phyloP scores from a whole-genome alignment of 352 stramenopile genomes.

The Phytophthora palmivora region DNA sequence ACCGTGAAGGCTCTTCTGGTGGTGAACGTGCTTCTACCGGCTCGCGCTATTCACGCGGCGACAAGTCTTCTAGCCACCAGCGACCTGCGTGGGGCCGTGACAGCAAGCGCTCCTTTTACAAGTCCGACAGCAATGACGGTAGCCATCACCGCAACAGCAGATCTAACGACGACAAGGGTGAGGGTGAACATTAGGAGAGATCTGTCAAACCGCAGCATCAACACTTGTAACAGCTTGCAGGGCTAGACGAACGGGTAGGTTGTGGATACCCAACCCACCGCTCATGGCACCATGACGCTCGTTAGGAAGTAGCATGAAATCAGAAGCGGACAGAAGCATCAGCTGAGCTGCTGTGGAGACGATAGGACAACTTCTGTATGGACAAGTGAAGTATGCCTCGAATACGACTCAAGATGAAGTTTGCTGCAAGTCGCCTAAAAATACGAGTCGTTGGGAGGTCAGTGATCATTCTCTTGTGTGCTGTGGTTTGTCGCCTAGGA shows the following conservation, averaged over 20 bases:
- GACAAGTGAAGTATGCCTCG: conserved; percentile 16
- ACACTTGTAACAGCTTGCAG: conserved; percentile 12
- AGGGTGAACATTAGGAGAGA: conserved; percentile 24
- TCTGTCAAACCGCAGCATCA: neutral
- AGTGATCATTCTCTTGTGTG: conserved; percentile 9
- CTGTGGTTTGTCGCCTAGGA: neutral
- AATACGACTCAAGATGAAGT: conserved; percentile 36
- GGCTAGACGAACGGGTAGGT: conserved; percentile 12
- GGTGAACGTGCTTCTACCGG: conserved; percentile 38
- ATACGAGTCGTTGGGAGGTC: conserved; percentile 32
- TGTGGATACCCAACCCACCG: neutral
- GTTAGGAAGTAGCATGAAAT: neutral
- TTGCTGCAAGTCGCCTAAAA: conserved; percentile 37
- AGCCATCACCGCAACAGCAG: conserved; percentile 43
- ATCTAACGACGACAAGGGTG: conserved; percentile 40
- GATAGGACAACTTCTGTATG: conserved; percentile 21
- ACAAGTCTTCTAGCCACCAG: conserved; percentile 49
- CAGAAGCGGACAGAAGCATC: conserved; percentile 6
- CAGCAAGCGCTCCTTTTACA: conserved; percentile 62
- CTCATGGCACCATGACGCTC: neutral
- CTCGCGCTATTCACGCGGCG: conserved; percentile 57
- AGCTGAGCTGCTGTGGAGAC: conserved; percentile 3
- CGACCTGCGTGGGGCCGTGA: conserved; percentile 68
- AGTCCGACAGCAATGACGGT: conserved; percentile 51
- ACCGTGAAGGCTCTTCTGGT: conserved; percentile 26